Percentiles rank a stretch among this genome's conserved stretches.
These are phyloP conservation scores for Onygenales sp. DNA, from an alignment of 2,329 filamentous ascomycete genomes.

Conservation along the genomic window DNA sequence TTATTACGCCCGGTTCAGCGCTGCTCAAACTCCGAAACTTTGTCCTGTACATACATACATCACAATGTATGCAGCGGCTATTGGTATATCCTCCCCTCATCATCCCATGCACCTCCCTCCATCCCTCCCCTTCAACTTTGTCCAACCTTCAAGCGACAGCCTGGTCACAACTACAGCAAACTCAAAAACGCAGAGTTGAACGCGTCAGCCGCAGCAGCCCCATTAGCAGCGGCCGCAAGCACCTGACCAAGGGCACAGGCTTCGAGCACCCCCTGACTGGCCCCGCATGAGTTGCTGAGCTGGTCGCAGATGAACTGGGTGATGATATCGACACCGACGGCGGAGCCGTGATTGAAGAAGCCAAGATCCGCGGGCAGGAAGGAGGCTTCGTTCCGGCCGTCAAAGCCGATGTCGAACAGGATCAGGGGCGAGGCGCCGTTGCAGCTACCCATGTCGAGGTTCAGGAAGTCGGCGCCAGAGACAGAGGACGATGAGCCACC, in stretches of 20 bases:
- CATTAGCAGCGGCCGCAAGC: not conserved
- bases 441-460: slow-evolving; percentile 38
- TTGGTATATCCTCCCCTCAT: too few species aligned
- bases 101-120: not conserved
- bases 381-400: slow-evolving; percentile 22
- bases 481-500: not conserved
- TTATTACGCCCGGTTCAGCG: too few species aligned
- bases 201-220: slow-evolving; percentile 5
- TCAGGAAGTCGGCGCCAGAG: not conserved
- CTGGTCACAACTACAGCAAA: not conserved
- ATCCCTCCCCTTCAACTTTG: too few species aligned
- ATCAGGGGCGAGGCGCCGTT: slow-evolving; percentile 35
- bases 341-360: slow-evolving; percentile 45
- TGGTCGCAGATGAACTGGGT: slow-evolving; percentile 40
- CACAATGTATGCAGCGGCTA: too few species aligned
- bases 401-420: slow-evolving; percentile 24
- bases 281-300: slow-evolving; percentile 29
- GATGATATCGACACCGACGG: slow-evolving; percentile 40
- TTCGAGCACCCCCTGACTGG: slow-evolving; percentile 7
- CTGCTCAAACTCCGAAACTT: too few species aligned
- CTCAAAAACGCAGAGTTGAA: slow-evolving; percentile 3
- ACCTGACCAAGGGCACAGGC: slow-evolving; percentile 2
- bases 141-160: too few species aligned
- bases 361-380: slow-evolving; percentile 35
- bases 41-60: too few species aligned